Evolutionary conservation across 345 rosid genomes (phyloP).

Genomic region (Geranium rotundifolium): DNA sequence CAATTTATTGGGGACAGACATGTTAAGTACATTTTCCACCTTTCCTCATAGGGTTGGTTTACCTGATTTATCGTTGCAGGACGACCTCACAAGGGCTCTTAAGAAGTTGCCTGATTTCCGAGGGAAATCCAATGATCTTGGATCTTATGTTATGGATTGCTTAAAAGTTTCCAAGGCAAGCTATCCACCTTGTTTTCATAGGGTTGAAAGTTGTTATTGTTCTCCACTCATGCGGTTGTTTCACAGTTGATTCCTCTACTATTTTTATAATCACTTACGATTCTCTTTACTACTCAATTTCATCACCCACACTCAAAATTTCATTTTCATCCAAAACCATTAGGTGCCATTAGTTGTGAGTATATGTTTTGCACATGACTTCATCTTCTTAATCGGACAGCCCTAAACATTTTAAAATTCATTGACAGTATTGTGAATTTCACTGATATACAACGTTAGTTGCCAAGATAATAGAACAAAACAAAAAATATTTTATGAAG

Average conservation of each 20-base stretch:
- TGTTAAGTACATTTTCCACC: not conserved
- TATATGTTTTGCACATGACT: no score
- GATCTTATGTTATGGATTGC: constrained; percentile 62
- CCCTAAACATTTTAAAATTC: no score
- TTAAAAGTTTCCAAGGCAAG: constrained; percentile 77
- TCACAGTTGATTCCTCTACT: not conserved
- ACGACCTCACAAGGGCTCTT: constrained; percentile 66
- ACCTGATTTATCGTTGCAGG: constrained; percentile 30
- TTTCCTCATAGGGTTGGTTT: constrained; percentile 8
- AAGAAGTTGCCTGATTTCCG: constrained; percentile 60
- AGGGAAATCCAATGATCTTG: constrained; percentile 53
- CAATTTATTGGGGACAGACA: not conserved
- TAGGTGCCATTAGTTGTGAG: no score
- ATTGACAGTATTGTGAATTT: no score
- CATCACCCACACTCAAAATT: no score
- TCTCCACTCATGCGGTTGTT: no score
- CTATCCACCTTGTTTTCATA: constrained; percentile 1
- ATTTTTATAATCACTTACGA: constrained; percentile 1
- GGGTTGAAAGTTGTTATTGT: no score
- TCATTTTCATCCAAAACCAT: no score
- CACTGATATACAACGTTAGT: not conserved
- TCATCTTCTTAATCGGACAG: no score
- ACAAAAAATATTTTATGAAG: no score
- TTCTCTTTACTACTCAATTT: not conserved
- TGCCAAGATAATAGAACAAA: no score